Conservation (phyloP, 805 yeast species). For the Candida endomychidarum region DNA sequence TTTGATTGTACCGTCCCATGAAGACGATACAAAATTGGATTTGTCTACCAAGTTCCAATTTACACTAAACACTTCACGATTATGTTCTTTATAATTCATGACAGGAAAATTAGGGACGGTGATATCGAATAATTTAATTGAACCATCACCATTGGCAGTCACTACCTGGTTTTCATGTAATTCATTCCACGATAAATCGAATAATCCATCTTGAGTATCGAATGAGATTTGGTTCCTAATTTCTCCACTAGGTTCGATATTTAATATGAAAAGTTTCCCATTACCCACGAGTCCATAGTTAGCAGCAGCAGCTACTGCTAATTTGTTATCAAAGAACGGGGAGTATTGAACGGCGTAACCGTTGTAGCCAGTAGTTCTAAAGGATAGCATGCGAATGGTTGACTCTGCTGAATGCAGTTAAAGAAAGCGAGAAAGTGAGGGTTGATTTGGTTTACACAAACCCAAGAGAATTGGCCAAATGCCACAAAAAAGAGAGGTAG, state of each 20-base stretch:
- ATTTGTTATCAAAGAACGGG: slow-evolving; percentile 84
- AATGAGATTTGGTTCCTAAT: slow-evolving; percentile 56
- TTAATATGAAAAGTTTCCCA: slow-evolving; percentile 74
- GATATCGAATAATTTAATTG: slow-evolving; percentile 77
- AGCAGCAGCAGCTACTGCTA: slow-evolving; percentile 89
- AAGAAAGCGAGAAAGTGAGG: no score
- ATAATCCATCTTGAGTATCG: slow-evolving; percentile 92
- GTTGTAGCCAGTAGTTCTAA: slow-evolving; percentile 74
- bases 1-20: slow-evolving; percentile 92
- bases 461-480: no score
- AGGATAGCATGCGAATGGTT: slow-evolving; percentile 83
- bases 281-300: slow-evolving; percentile 95
- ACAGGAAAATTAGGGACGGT: slow-evolving; percentile 69
- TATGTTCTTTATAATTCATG: slow-evolving; percentile 74
- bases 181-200: slow-evolving; percentile 90
- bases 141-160: slow-evolving; percentile 88
- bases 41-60: slow-evolving; percentile 75
- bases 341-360: slow-evolving; percentile 89
- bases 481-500: no score
- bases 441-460: no score
- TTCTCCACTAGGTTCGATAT: slow-evolving; percentile 66
- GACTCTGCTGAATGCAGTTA: no score
- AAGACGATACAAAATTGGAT: slow-evolving; percentile 65
- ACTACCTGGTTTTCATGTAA: slow-evolving; percentile 81
- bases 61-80: slow-evolving; percentile 69